Base-by-base conservation (phyloP, 2,329 filamentous ascomycete genomes). In the Madurella fahalii region DNA sequence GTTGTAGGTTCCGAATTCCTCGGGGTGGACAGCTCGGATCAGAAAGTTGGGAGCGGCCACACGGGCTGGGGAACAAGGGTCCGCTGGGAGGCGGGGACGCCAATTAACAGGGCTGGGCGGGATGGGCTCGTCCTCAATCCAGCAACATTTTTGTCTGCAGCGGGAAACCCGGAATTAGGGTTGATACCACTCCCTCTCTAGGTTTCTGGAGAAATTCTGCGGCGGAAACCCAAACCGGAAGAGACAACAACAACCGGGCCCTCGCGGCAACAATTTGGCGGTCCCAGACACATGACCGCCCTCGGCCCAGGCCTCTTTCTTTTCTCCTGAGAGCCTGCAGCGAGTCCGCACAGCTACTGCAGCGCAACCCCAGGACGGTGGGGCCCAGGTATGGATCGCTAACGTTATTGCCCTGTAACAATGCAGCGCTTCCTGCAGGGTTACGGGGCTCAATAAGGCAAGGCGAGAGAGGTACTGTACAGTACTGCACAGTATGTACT, bases 311-410 rank as follows among this genome's bases (percentile, higher is more conserved):
- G 25, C 34, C 50, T 18, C 16, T 40, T 41, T 17, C 34, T 25
- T 12, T 46, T 43, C 53, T 52, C 57, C 57, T 59, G 57, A 59
- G 34, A 16, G 42, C 50, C 17, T 58, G 57, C 51, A 59, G 57
- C 44, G 53, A 25, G 48, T 41, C 39, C 20, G 32, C 44, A 16
- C 39, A 15, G 40, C 45, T 54, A 57, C 47, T 42, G 50, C 47
- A 25, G 25, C 25, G 25, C 25, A 25, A 25, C 25, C 25, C 25
- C 25, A 25, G 25, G 25, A 25, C 7, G 25, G 25, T 25, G 25
- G 25, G 7, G 25, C 7, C 25, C 25, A 25, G 25, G 25, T 25
- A 25, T 25, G 25, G 25, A 7, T 25, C 25, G 25, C 25, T 25
- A 25, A 25, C 25, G 25, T 25, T 25, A 25, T 25, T 25, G 25